Evolutionary conservation across 148 eudicot genomes (phyloP).

Genomic region (Amaranthus hypochondriacus): DNA sequence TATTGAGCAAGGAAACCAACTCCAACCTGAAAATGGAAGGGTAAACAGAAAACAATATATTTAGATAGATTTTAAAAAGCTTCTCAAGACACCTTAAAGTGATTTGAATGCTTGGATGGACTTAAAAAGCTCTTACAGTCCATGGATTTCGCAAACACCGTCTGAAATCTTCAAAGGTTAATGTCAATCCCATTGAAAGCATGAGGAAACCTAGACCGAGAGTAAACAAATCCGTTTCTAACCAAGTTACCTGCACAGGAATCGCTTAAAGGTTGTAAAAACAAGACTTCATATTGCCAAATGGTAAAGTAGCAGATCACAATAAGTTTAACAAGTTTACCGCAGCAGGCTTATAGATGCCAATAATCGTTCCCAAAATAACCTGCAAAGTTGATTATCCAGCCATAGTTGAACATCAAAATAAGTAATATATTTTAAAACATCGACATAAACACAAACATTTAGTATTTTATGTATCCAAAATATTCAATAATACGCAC

Average conservation of each 20-base stretch:
- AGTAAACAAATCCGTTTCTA: slow-evolving; percentile 90
- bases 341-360: slow-evolving; percentile 88
- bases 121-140: slow-evolving; percentile 58
- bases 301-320: not conserved
- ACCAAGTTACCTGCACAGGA: slow-evolving; percentile 84
- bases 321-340: slow-evolving; percentile 33
- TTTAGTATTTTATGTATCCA: not conserved
- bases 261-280: slow-evolving; percentile 9
- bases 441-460: not conserved
- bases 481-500: slow-evolving; percentile 35
- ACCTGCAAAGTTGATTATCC: slow-evolving; percentile 44
- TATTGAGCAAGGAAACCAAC: slow-evolving; percentile 96
- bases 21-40: slow-evolving; percentile 60
- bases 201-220: slow-evolving; percentile 95
- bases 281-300: not conserved
- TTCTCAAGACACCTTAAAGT: not conserved
- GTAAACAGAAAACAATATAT: not conserved
- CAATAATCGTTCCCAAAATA: slow-evolving; percentile 76
- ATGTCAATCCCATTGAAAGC: slow-evolving; percentile 99
- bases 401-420: slow-evolving; percentile 6
- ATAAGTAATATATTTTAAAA: not conserved
- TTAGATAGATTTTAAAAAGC: not conserved
- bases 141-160: slow-evolving; percentile 95
- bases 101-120: slow-evolving; percentile 6
- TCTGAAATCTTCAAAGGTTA: slow-evolving; percentile 91